Base-by-base conservation (phyloP, 345 rosid genomes). In the Reutealis trisperma region DNA sequence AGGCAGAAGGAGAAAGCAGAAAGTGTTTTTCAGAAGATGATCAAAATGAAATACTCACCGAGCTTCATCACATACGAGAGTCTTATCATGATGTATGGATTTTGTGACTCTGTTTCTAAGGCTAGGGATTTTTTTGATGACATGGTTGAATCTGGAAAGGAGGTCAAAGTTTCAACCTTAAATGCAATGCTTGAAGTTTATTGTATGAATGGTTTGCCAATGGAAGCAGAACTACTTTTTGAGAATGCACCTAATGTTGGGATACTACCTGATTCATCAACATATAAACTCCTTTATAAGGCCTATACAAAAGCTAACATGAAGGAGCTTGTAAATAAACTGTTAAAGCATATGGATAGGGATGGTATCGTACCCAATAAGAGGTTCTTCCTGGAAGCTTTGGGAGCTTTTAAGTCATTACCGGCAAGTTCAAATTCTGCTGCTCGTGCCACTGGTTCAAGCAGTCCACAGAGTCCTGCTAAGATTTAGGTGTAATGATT, bases 161-260 rank as follows among this genome's bases (percentile, higher is more conserved):
- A 83, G 83, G 63, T 88, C 37, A 91, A 83, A 74, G 87, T 78
- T 41, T 93, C 98, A 27, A 90, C 96, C 47, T 82, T 95, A 37
- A 95, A 95, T 83, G 86, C 89, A 2, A 88, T 92, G 91, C 97
- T 94, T 68, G 94, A 89, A 34, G 98, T 84, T 73, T 94, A 94
- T 79, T 92, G 97, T 85, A 83, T 78, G 85, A 92, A 89, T 75
- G 87, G 89, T 62, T 85, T 95, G 85, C 85, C 82, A 51, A 21
- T 81, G 74, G 98, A 95, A 88, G 99, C 97, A 9, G 87, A 93
- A 76, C 45, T 64, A 70, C 92, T 93, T 6, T 87, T 93, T 63
- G 72, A 88, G 25, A 72, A 75, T 44, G 89, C 90, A 51, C 81
- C 51, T 63, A 76, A 47, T 27, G 62, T 81, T 22, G 86, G 91